These are phyloP conservation scores for Wallacemonas sp. DNA, from an alignment of 208 protist genomes.

Conservation along the genomic window DNA sequence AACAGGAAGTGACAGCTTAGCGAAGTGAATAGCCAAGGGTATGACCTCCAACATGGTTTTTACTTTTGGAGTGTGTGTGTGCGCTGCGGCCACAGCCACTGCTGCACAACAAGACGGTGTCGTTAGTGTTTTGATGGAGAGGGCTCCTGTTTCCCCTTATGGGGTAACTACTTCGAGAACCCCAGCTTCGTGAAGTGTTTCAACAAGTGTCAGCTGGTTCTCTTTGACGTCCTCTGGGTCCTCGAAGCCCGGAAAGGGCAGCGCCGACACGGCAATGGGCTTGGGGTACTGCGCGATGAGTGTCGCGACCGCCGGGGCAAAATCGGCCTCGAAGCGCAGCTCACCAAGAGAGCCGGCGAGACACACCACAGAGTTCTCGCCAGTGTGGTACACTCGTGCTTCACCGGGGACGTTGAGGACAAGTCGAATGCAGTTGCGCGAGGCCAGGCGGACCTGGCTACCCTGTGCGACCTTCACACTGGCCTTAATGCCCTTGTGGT, in stretches of 20 bases:
- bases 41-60: no score
- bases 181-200: constrained; percentile 44
- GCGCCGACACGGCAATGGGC: constrained; percentile 24
- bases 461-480: neutral
- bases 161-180: constrained; percentile 21
- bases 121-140: neutral
- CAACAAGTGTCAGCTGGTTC: constrained; percentile 47
- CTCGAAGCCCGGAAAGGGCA: constrained; percentile 63
- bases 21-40: no score
- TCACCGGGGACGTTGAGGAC: constrained; percentile 52
- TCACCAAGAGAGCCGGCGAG: constrained; percentile 35
- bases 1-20: neutral
- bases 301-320: constrained; percentile 63
- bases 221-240: constrained; percentile 43
- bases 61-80: no score
- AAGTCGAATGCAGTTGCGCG: constrained; percentile 41
- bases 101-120: no score
- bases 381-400: constrained; percentile 58
- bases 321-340: constrained; percentile 64
- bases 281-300: constrained; percentile 40
- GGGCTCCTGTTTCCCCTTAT: neutral
- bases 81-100: no score
- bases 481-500: neutral
- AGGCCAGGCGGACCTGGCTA: constrained; percentile 34
- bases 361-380: constrained; percentile 52